Conservation (phyloP, 2,329 filamentous ascomycete genomes). For the Claviceps paspali region DNA sequence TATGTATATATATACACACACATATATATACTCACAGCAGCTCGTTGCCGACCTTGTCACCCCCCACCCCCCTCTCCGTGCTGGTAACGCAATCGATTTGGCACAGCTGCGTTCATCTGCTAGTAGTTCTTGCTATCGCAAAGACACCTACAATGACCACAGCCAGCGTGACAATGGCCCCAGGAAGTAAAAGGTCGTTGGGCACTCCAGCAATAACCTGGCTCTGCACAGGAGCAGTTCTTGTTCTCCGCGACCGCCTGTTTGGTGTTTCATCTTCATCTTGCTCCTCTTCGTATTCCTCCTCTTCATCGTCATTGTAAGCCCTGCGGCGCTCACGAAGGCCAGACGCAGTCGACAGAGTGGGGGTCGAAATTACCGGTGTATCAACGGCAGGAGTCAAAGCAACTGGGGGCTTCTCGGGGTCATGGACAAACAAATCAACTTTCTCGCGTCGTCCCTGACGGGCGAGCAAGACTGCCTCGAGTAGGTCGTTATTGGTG, state of each 20-base stretch:
- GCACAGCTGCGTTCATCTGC: slow-evolving; percentile 25
- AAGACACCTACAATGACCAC: slow-evolving; percentile 92
- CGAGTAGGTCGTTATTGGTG: slow-evolving; percentile 80
- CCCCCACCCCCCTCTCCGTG: too few relatives aligned
- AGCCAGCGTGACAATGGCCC: slow-evolving; percentile 87
- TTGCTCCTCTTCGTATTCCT: slow-evolving; percentile 38
- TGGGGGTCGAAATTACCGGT: slow-evolving; percentile 28
- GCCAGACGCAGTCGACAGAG: slow-evolving; percentile 29
- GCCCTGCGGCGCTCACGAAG: slow-evolving; percentile 34
- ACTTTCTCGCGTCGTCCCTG: slow-evolving; percentile 76
- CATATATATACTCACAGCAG: slow-evolving; percentile 16
- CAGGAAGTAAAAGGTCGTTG: slow-evolving; percentile 84
- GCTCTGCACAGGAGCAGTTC: slow-evolving; percentile 36
- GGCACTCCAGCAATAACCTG: slow-evolving; percentile 83
- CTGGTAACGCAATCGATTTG: slow-evolving; percentile 8
- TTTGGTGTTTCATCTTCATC: slow-evolving; percentile 32
- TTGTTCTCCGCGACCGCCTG: slow-evolving; percentile 28
- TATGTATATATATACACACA: slow-evolving; percentile 13
- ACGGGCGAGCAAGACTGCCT: slow-evolving; percentile 74
- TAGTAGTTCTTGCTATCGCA: slow-evolving; percentile 57
- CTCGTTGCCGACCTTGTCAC: slow-evolving; percentile 17
- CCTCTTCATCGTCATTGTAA: slow-evolving; percentile 35
- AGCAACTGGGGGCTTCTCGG: slow-evolving; percentile 69
- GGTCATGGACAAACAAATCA: slow-evolving; percentile 91
- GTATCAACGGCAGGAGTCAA: slow-evolving; percentile 36